Percentiles rank a stretch among this genome's conserved stretches.
Evolutionary conservation across 1,284 basidiomycete genomes (phyloP).

Genomic region (Calocybe gambosa): DNA sequence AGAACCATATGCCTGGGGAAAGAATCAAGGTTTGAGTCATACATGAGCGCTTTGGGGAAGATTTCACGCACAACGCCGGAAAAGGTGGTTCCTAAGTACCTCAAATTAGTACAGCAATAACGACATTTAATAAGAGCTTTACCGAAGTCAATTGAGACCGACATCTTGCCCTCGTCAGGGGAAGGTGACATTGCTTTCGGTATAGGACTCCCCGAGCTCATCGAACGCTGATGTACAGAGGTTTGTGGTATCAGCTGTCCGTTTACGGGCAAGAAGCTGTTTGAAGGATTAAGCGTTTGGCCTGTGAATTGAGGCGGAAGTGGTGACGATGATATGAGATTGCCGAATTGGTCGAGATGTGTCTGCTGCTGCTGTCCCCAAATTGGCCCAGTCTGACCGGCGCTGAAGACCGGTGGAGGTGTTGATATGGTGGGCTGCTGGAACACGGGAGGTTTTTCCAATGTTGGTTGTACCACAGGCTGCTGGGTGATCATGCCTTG

Average conservation of each 20-base stretch:
- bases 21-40: not conserved
- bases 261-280: slow-evolving; percentile 13
- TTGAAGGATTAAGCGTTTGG: slow-evolving; percentile 19
- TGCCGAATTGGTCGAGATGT: slow-evolving; percentile 18
- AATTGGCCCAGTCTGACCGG: slow-evolving; percentile 20
- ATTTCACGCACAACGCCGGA: slow-evolving; percentile 64
- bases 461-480: slow-evolving; percentile 37
- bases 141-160: slow-evolving; percentile 78
- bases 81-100: slow-evolving; percentile 64
- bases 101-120: slow-evolving; percentile 3
- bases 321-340: slow-evolving; percentile 12
- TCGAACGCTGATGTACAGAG: slow-evolving; percentile 27
- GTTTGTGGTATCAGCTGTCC: slow-evolving; percentile 30
- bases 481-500: slow-evolving; percentile 41
- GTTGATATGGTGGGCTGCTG: slow-evolving; percentile 35
- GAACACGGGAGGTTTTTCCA: slow-evolving; percentile 31
- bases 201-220: slow-evolving; percentile 19
- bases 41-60: not conserved
- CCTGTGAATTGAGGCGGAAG: slow-evolving; percentile 17
- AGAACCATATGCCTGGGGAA: slow-evolving; percentile 63
- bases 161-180: slow-evolving; percentile 60
- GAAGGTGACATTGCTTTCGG: slow-evolving; percentile 17
- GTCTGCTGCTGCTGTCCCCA: slow-evolving; percentile 17
- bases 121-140: slow-evolving; percentile 16
- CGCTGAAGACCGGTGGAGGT: slow-evolving; percentile 35